Evolutionary conservation across 495 filamentous ascomycete species (phyloP), one percentile per base, ranked within the genome.

Genomic region (Aspergillus sclerotioniger): DNA sequence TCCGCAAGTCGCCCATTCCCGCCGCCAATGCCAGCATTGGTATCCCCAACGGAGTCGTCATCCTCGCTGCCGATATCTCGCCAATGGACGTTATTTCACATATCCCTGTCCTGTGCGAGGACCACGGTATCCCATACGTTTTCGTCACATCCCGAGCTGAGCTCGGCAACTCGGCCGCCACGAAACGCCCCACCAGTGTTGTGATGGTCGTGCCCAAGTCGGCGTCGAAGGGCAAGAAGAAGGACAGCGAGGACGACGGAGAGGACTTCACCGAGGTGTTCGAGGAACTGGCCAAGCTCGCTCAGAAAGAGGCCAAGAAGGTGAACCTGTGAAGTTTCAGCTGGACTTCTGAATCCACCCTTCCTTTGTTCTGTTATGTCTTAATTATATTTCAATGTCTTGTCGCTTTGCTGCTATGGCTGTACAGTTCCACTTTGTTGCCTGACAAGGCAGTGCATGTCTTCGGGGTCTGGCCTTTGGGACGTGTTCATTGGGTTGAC

Each of bases 1-100:
- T 99, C 65, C 90, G 92, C 73, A 96, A 96, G 77, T 89, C 89
- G 6, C 82, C 90, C 54, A 73, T 84, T 48, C 70, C 75, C 54
- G 73, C 74, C 32, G 75, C 81, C 59, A 80, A 83, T 51, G 78
- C 79, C 19, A 63, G 76, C 54, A 68, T 78, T 65, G 61, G 79
- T 12, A 66, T 80, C 17, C 83, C 85, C 57, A 80, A 81, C 51
- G 90, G 85, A 62, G 81, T 99, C 62, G 90, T 95, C 63, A 79
- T 99, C 71, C 87, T 99, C 53, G 94, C 95, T 31, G 94, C 90
- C 54, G 94, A 99, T 71, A 97, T 98, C 80, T 94, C 89, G 20
- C 94, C 94, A 57, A 90, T 92, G 88, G 92, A 97, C 69, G 92
- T 97, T 65, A 96, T 98, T 76, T 92, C 90, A 49, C 94, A 98